A percentile compares a stretch with the other conserved stretches of the same genome.
Evolutionary conservation across 2,329 filamentous ascomycete species (phyloP).

Genomic region (Penicillium sp.): DNA sequence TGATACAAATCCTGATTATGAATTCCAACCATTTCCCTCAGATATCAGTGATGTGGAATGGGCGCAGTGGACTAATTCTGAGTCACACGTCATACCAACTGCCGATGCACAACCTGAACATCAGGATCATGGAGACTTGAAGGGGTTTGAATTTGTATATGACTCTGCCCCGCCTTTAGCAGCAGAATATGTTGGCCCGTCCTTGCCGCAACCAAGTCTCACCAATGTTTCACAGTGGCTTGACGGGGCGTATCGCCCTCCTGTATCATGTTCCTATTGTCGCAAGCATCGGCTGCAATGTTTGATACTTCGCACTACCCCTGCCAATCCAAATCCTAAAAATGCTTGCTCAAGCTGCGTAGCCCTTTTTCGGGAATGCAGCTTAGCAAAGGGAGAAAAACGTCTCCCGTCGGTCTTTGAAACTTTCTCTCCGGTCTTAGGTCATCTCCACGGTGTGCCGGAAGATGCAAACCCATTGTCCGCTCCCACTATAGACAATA

Average conservation of each 20-base stretch:
- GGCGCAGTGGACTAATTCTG: slow-evolving; percentile 10
- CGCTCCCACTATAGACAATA: background rate
- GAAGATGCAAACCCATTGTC: slow-evolving; percentile 35
- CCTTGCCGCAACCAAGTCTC: slow-evolving; percentile 4
- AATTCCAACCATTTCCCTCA: slow-evolving; percentile 17
- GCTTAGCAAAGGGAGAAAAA: slow-evolving; percentile 49
- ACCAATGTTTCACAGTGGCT: slow-evolving; percentile 35
- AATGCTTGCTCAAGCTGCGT: slow-evolving; percentile 53
- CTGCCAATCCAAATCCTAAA: slow-evolving; percentile 52
- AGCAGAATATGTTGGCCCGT: background rate
- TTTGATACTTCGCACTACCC: slow-evolving; percentile 49
- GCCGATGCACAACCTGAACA: background rate
- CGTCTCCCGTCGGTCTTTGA: slow-evolving; percentile 50
- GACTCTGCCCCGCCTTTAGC: background rate
- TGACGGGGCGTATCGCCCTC: slow-evolving; percentile 46
- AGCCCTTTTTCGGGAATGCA: slow-evolving; percentile 53
- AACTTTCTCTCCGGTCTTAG: slow-evolving; percentile 49
- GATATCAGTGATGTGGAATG: slow-evolving; percentile 11
- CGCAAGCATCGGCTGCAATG: slow-evolving; percentile 49
- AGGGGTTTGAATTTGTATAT: background rate
- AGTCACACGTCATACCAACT: background rate
- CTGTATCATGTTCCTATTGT: slow-evolving; percentile 49
- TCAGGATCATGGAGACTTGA: background rate
- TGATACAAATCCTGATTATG: slow-evolving; percentile 2
- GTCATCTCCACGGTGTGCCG: slow-evolving; percentile 51